Base-by-base conservation (phyloP, 768 basidiomycete genomes). In the Termitomyces sp. region DNA sequence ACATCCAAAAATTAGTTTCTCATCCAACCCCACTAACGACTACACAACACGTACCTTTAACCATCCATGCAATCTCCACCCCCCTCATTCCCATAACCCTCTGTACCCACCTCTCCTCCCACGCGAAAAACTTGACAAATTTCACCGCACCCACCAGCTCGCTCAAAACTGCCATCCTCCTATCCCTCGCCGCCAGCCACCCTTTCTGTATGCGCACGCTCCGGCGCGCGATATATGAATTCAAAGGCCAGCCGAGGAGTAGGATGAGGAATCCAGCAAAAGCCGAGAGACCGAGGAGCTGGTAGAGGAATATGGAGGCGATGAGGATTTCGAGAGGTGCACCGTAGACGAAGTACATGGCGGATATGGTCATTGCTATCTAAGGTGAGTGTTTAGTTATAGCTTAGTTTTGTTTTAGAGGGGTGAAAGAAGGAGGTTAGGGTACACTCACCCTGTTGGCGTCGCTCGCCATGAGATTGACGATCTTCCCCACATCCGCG, bases 401-500 rank as follows among this genome's bases (percentile, higher is more conserved):
- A 23, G 23, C 12, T 48, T 30, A 33, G 31, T 33, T 33, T 10
- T 33, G 10, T 8, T 10, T 10, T 33, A 3, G 28, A 15, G 3
- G 44, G 48, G 6, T 23, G 42, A 40, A 1, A n/a, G 49, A 37
- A 50, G 43, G 28, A n/a, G 21, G 44, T 4, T 33, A 15, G 30
- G 15, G 28, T 35, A 66, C 35, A 35, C 71, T 40, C 47, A 81
- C 77, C 48, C 78, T 72, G 64, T 85, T 87, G 2, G 85, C 84
- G 66, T 92, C 90, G 7, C 82, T 84, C 14, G 89, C 84, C 91
- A 95, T 95, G 37, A 94, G 71, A 61, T 92, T 91, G 54, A 94
- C 90, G 52, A 95, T 91, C 68, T 94, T 94, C 12, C 94, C 94
- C 12, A 89, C 78, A 66, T 93, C 89, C 8, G 94, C 94, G 15